Evolutionary conservation across 2,329 filamentous ascomycete species (phyloP).

Genomic region (Fonsecaea pugnacius): DNA sequence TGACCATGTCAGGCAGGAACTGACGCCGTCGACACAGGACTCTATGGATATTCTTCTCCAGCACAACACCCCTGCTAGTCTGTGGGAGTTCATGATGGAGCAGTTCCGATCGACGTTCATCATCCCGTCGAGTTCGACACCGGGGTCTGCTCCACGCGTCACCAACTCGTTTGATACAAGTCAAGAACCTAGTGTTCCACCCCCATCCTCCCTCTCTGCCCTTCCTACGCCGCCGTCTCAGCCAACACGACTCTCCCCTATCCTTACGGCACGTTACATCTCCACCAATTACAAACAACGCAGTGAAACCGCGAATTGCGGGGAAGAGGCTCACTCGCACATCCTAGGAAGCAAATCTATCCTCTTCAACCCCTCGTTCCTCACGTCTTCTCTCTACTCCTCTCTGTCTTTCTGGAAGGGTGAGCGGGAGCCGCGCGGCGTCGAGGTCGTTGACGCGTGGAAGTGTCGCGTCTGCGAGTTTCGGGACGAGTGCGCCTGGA

Average conservation of each 20-base stretch:
- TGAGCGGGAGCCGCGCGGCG: conserved; percentile 71
- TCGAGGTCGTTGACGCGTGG: conserved; percentile 81
- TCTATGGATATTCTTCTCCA: conserved; percentile 57
- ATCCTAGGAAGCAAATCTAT: conserved; percentile 63
- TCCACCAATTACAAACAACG: conserved; percentile 41
- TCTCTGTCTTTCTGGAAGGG: conserved; percentile 91
- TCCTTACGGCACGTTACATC: conserved; percentile 51
- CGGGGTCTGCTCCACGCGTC: conserved; percentile 40
- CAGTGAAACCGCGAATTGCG: conserved; percentile 3
- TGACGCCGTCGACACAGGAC: conserved; percentile 42
- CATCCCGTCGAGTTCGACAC: conserved; percentile 29
- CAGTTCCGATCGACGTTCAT: conserved; percentile 61
- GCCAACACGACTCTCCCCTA: conserved; percentile 49
- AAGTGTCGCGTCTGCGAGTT: conserved; percentile 90
- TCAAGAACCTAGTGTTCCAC: conserved; percentile 24
- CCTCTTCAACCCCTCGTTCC: conserved; percentile 65
- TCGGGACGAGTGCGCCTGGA: conserved; percentile 76
- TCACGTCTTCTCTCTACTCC: conserved; percentile 69
- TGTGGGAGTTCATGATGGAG: conserved; percentile 68
- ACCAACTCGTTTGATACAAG: conserved; percentile 22
- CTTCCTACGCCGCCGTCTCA: conserved; percentile 44
- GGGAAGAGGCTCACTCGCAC: conserved; percentile 30
- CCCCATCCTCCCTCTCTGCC: conserved; percentile 40
- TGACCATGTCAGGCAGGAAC: conserved; percentile 21
- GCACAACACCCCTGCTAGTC: conserved; percentile 62